These are phyloP conservation scores for Trifolium fragiferum DNA, from an alignment of 306 rosid species.

Conservation along the genomic window DNA sequence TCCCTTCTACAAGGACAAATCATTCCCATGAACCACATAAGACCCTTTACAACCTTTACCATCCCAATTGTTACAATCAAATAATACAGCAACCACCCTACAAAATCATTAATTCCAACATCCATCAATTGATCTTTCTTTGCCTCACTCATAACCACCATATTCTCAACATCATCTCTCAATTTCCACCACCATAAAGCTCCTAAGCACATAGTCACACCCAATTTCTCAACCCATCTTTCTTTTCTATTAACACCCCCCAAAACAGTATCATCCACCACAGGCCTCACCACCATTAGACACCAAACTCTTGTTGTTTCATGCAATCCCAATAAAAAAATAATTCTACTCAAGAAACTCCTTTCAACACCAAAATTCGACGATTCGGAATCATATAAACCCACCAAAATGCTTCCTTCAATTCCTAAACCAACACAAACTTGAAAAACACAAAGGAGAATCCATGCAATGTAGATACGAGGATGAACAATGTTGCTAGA, in stretches of 20 bases:
- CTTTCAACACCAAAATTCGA: conserved; percentile 35
- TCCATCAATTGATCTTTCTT: conserved; percentile 60
- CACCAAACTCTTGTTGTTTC: conserved; percentile 76
- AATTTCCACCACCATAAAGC: conserved; percentile 84
- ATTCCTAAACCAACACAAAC: conserved; percentile 72
- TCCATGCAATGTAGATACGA: conserved; percentile 61
- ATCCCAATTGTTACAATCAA: conserved; percentile 69
- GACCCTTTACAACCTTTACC: conserved; percentile 56
- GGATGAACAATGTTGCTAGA: conserved; percentile 40
- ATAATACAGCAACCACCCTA: conserved; percentile 74
- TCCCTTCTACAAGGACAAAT: conserved; percentile 47
- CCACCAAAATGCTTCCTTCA: conserved; percentile 52
- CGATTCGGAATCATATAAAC: conserved; percentile 39
- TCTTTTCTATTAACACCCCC: conserved; percentile 50
- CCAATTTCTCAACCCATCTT: conserved; percentile 61
- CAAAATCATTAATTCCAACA: conserved; percentile 55
- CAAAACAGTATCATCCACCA: conserved; percentile 78
- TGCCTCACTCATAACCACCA: conserved; percentile 64
- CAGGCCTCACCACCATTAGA: conserved; percentile 77
- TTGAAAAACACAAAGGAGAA: conserved; percentile 66
- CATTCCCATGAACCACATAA: conserved; percentile 51
- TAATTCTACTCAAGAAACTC: conserved; percentile 51
- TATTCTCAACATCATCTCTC: conserved; percentile 70
- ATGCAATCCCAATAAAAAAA: conserved; percentile 78
- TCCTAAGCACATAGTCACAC: conserved; percentile 58